These are phyloP conservation scores for Spencermartinsiella europaea DNA, from an alignment of 805 yeast genomes.

Conservation along the genomic window DNA sequence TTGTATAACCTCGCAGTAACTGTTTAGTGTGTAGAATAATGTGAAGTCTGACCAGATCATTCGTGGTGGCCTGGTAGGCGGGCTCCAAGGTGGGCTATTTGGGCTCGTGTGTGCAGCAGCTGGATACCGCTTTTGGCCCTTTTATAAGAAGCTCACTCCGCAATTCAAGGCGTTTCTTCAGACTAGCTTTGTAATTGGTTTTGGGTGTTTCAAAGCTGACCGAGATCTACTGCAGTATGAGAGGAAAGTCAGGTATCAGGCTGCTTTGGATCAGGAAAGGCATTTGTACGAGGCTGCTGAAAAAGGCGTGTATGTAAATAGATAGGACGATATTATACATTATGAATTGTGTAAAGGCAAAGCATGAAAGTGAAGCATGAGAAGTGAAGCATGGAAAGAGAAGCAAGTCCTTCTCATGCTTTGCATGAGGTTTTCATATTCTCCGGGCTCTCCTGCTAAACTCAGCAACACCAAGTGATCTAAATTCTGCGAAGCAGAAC, in stretches of 20 bases:
- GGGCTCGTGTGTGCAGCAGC: conserved; percentile 16
- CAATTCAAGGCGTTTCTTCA: conserved; percentile 22
- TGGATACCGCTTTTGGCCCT: conserved; percentile 19
- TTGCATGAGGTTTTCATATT: too few species aligned
- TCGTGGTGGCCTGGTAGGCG: conserved; percentile 17
- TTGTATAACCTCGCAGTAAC: background rate
- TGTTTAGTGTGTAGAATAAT: background rate
- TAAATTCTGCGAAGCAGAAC: too few species aligned
- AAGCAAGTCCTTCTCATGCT: too few species aligned
- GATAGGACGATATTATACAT: too few species aligned
- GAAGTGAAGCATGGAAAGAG: too few species aligned
- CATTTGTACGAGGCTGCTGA: conserved; percentile 18
- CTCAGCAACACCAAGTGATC: too few species aligned
- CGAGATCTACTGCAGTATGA: conserved; percentile 18
- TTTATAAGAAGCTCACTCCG: conserved; percentile 17
- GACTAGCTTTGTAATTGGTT: conserved; percentile 16
- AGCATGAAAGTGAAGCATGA: too few species aligned
- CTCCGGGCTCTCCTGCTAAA: too few species aligned
- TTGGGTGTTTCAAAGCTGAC: conserved; percentile 19
- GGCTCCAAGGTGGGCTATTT: conserved; percentile 17
- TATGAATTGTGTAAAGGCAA: too few species aligned
- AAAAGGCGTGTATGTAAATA: conserved; percentile 17
- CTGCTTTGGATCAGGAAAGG: conserved; percentile 15
- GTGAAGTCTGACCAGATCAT: conserved; percentile 14
- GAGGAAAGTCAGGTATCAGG: conserved; percentile 14